Evolutionary conservation across 2,329 filamentous ascomycete species (phyloP), one percentile per base, ranked within the genome.

Genomic region (Trichoderma sp.): DNA sequence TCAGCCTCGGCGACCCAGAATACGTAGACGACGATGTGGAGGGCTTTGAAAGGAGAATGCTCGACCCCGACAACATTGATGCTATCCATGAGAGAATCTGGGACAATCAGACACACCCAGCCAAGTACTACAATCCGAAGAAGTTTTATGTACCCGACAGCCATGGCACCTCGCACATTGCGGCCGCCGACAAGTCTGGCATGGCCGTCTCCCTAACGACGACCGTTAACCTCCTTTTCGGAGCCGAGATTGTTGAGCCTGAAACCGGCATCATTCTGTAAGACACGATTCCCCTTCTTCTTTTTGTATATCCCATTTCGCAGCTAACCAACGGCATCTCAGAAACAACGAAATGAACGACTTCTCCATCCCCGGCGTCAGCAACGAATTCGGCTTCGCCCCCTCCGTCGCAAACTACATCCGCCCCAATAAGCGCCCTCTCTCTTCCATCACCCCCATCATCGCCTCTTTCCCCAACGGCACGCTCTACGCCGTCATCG

Each of bases 181-280:
- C 92, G 0, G 84, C 91, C 0, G 89, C 90, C 0, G 95, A 97
- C 77, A 79, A 80, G 8, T 84, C 86, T 0, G 94, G 94, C 7
- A 83, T 97, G 78, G 89, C 93, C 2, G 86, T 96, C 43, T 91
- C 91, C 1, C 84, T 94, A 14, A 97, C 94, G 0, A 96, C 93
- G 0, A 97, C 95, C 0, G 83, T 97, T 68, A 97, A 97, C 79
- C 84, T 96, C 5, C 84, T 96, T 3, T 98, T 97, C 74, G 95
- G 95, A 56, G 90, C 89, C 32, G 85, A 89, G 24, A 79, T 97
- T 71, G 88, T 97, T 80, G 91, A 95, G 0, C 92, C 93, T 0
- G 86, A 90, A 73, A 94, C 93, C 0, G 94, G 94, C 21, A 85
- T 97, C 69, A 92, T 96, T 67, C 87, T 96, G 80, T 81, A n/a